phyloP scores from a whole-genome alignment of 1,139 yeast species.

The Blastobotrys capitulatus region DNA sequence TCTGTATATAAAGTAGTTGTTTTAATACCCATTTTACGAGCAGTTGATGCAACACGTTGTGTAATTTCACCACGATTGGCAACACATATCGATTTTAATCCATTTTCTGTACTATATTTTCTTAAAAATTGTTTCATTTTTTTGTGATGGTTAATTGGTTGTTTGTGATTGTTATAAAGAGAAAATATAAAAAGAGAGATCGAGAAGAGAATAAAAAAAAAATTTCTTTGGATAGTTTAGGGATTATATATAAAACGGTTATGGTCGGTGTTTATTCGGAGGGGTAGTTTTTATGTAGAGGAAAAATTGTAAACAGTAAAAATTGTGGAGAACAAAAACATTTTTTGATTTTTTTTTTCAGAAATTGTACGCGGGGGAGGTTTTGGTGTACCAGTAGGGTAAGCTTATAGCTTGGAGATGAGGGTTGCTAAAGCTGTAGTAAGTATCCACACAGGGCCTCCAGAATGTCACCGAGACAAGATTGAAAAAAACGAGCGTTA shows the following conservation, averaged over 20 bases:
- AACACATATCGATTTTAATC: conserved; percentile 35
- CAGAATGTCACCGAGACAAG: too few species aligned
- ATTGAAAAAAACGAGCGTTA: too few species aligned
- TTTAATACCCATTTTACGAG: conserved; percentile 35
- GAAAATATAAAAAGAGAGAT: neutral
- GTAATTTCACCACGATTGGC: conserved; percentile 49
- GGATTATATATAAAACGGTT: neutral
- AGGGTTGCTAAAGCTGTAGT: too few species aligned
- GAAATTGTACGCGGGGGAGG: too few species aligned
- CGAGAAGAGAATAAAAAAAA: too few species aligned
- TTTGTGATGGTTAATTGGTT: neutral
- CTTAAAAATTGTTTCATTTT: conserved; percentile 8
- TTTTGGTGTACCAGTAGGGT: too few species aligned
- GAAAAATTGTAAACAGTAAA: too few species aligned
- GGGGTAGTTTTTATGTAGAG: neutral
- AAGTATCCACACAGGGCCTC: too few species aligned
- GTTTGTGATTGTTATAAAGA: neutral
- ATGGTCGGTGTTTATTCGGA: conserved; percentile 2
- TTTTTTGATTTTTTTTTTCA: too few species aligned
- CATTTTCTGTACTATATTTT: conserved; percentile 18
- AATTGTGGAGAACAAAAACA: too few species aligned
- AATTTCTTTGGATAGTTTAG: neutral
- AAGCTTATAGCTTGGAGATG: too few species aligned
- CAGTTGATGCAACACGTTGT: conserved; percentile 39
- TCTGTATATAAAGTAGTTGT: conserved; percentile 41